These are phyloP conservation scores for Phaeosphaeriaceae sp. DNA, from an alignment of 2,329 filamentous ascomycete genomes.

Conservation along the genomic window DNA sequence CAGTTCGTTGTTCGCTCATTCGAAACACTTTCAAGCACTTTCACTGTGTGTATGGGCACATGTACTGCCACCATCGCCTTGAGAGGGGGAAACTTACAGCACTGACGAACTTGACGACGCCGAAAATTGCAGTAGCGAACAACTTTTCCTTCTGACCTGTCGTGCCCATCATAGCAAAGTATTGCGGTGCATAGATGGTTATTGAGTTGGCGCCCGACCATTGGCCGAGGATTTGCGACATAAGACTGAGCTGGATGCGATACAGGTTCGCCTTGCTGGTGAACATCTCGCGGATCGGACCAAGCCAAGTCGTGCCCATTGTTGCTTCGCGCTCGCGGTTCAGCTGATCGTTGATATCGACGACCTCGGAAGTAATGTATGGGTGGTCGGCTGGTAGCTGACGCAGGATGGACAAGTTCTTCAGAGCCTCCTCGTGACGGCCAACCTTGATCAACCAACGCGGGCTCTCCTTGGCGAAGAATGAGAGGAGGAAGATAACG, in stretches of 20 bases:
- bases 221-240: conserved; percentile 75
- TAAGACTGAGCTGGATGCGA: conserved; percentile 71
- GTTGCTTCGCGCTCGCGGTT: conserved; percentile 76
- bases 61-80: no score
- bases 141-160: conserved; percentile 72
- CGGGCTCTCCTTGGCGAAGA: conserved; percentile 73
- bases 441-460: conserved; percentile 73
- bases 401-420: conserved; percentile 65
- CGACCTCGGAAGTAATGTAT: conserved; percentile 68
- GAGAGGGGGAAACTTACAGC: no score
- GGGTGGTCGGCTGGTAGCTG: conserved; percentile 65
- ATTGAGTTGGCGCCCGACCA: conserved; percentile 77
- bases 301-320: conserved; percentile 68
- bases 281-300: conserved; percentile 73
- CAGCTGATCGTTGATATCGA: conserved; percentile 69
- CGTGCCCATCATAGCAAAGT: conserved; percentile 68
- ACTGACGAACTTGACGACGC: conserved; percentile 74
- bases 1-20: no score
- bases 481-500: conserved; percentile 73
- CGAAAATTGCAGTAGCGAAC: conserved; percentile 77
- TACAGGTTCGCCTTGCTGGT: conserved; percentile 73
- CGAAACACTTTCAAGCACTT: no score
- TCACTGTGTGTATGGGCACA: no score
- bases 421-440: conserved; percentile 64
- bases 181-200: conserved; percentile 77